Conservation (phyloP, 768 basidiomycete species). For the Mycena filopes region DNA sequence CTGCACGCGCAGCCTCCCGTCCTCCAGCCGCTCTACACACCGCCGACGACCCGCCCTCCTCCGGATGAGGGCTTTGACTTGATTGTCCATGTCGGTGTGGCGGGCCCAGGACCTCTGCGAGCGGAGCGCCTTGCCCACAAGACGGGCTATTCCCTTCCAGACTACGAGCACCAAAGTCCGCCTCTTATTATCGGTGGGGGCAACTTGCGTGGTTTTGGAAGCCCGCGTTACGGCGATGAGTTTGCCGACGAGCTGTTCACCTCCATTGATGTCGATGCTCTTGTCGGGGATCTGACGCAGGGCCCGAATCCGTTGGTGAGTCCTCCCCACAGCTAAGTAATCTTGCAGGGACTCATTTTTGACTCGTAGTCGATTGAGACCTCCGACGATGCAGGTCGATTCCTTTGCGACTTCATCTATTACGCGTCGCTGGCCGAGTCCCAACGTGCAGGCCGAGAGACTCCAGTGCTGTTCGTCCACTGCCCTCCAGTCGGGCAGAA, state of each 20-base stretch:
- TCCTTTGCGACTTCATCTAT: constrained; percentile 80
- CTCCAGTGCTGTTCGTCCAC: constrained; percentile 75
- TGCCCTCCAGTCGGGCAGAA: constrained; percentile 71
- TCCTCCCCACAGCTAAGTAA: no score
- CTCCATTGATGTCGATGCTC: constrained; percentile 22
- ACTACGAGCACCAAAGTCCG: constrained; percentile 25
- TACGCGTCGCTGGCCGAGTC: constrained; percentile 81
- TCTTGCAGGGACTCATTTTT: no score
- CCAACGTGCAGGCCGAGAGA: constrained; percentile 57
- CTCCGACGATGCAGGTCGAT: constrained; percentile 68
- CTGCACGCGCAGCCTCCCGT: constrained; percentile 28
- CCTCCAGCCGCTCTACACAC: constrained; percentile 12
- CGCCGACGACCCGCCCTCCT: constrained; percentile 19
- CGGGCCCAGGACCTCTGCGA: constrained; percentile 15
- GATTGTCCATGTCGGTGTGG: constrained; percentile 33
- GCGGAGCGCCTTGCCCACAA: constrained; percentile 33
- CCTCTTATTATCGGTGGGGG: constrained; percentile 21
- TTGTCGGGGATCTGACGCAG: constrained; percentile 26
- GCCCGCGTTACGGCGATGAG: constrained; percentile 25
- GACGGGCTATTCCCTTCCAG: constrained; percentile 29
- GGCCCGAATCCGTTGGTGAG: constrained; percentile 25
- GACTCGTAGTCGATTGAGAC: neutral
- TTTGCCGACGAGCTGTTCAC: constrained; percentile 32
- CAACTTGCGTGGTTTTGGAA: constrained; percentile 24
- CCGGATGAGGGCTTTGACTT: constrained; percentile 30